These are phyloP conservation scores for Venturiaceae sp. DNA, from an alignment of 2,329 filamentous ascomycete species.

Conservation along the genomic window DNA sequence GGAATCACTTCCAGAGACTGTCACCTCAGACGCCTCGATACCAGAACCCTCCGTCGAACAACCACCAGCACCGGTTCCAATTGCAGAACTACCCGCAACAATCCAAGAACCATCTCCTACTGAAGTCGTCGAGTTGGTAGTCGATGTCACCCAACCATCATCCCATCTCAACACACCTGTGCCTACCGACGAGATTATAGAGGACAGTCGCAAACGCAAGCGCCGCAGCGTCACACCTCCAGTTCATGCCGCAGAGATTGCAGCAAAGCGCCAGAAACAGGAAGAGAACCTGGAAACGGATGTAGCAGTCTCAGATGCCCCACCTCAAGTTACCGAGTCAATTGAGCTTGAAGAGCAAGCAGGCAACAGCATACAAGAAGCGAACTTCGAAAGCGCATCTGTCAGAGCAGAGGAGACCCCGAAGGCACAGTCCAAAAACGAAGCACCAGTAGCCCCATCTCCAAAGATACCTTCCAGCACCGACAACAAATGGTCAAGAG, in stretches of 20 bases:
- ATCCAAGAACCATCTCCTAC: background rate
- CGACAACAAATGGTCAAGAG: background rate
- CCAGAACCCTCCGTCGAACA: background rate
- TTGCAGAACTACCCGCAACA: background rate
- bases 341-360: constrained; percentile 15
- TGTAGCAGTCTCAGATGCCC: constrained; percentile 9
- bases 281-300: constrained; percentile 21
- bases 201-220: constrained; percentile 30
- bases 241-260: constrained; percentile 22
- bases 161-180: background rate
- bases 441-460: background rate
- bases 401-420: background rate
- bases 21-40: background rate
- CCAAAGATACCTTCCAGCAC: background rate
- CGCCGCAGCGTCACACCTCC: constrained; percentile 29
- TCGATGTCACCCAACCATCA: background rate
- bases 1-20: background rate
- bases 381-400: constrained; percentile 10
- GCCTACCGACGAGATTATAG: constrained; percentile 9
- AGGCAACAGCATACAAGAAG: constrained; percentile 16
- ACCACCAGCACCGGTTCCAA: background rate
- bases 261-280: constrained; percentile 32
- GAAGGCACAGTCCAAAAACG: background rate
- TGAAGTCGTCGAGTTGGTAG: too few species aligned
- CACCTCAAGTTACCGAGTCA: constrained; percentile 14